phyloP scores from a whole-genome alignment of 2,329 filamentous ascomycete species.

The Botrytis byssoidea region DNA sequence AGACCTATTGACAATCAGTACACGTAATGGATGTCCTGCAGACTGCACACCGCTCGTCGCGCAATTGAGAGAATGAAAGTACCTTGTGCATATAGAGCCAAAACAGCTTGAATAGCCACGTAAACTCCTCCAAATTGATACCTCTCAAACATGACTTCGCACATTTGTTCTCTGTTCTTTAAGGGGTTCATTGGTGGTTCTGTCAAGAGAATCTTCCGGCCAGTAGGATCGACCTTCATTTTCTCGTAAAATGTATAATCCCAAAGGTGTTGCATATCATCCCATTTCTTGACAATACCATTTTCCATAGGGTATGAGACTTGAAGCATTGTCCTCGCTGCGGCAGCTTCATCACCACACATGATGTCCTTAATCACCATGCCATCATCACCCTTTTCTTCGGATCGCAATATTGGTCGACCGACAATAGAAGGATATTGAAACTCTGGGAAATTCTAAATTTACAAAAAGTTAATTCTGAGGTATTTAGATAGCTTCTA shows the following conservation, averaged over 20 bases:
- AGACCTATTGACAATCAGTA: conserved; percentile 55
- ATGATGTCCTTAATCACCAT: conserved; percentile 95
- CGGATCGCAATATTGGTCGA: conserved; percentile 92
- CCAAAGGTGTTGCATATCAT: conserved; percentile 99
- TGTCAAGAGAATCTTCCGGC: conserved; percentile 94
- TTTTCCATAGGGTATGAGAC: conserved; percentile 99
- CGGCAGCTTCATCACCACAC: conserved; percentile 97
- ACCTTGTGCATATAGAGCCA: conserved; percentile 96
- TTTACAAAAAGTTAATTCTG: conserved; percentile 22
- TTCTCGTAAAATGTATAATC: conserved; percentile 98
- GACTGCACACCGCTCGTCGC: conserved; percentile 21
- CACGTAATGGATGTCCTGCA: not conserved
- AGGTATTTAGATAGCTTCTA: conserved; percentile 7
- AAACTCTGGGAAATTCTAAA: conserved; percentile 94
- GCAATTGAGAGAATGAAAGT: conserved; percentile 35
- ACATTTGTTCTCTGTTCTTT: conserved; percentile 96
- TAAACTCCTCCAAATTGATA: conserved; percentile 97
- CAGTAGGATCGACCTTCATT: conserved; percentile 85
- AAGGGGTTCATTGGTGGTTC: conserved; percentile 98
- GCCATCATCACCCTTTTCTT: conserved; percentile 69
- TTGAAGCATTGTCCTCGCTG: conserved; percentile 94
- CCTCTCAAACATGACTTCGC: conserved; percentile 97
- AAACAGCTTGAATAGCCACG: conserved; percentile 94
- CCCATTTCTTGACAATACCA: conserved; percentile 98
- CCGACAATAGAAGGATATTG: conserved; percentile 98